phyloP scores from a whole-genome alignment of 768 basidiomycete species.

The Pholiota conissans region DNA sequence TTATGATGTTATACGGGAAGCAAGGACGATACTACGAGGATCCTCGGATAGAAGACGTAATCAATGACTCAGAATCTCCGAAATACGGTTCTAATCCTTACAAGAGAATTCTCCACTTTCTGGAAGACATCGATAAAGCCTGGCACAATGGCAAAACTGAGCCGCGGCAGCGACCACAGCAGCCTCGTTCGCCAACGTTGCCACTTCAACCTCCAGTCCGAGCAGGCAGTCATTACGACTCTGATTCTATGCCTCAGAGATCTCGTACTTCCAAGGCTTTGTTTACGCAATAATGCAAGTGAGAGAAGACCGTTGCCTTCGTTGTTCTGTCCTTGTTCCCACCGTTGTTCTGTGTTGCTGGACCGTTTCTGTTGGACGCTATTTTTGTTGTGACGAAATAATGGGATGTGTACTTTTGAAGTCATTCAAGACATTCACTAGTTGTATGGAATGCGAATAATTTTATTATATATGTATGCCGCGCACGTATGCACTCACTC shows the following conservation, averaged over 20 bases:
- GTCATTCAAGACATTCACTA: too few relatives aligned
- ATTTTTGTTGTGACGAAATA: neutral
- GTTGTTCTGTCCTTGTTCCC: neutral
- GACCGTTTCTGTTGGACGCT: neutral
- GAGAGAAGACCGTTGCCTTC: neutral
- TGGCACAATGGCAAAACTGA: constrained; percentile 31
- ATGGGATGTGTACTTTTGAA: neutral
- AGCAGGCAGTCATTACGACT: neutral
- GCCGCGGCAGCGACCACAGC: constrained; percentile 1
- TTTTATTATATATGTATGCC: too few relatives aligned
- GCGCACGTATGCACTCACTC: too few relatives aligned
- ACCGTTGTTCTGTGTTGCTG: neutral
- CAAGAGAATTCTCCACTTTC: constrained; percentile 45
- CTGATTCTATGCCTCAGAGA: neutral
- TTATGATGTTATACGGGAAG: constrained; percentile 58
- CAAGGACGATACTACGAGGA: constrained; percentile 51
- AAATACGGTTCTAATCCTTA: constrained; percentile 45
- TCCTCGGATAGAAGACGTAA: constrained; percentile 46
- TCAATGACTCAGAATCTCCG: constrained; percentile 44
- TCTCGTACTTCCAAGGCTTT: neutral
- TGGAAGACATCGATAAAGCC: constrained; percentile 47
- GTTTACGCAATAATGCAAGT: neutral
- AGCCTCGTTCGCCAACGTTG: neutral
- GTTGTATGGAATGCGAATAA: too few relatives aligned
- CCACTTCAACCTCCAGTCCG: neutral